phyloP scores from a whole-genome alignment of 192 early-diverging fungal species.

The Gorgonomyces haynaldii region DNA sequence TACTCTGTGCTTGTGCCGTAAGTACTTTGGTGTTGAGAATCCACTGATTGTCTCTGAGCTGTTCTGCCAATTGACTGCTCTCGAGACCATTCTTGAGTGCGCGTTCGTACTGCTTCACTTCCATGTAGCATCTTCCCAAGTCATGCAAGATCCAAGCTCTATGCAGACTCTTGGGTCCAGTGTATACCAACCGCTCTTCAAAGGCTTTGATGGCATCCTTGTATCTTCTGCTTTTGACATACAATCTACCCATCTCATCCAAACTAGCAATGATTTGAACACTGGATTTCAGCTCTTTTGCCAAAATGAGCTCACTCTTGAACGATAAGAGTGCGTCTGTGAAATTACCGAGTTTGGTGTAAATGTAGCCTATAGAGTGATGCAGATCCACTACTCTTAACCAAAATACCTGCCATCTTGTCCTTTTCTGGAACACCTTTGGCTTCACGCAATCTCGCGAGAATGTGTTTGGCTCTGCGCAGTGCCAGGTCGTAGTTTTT shows the following conservation, averaged over 20 bases:
- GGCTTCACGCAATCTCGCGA: neutral
- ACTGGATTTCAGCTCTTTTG: neutral
- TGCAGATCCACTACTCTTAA: constrained; percentile 4
- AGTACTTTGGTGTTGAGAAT: neutral
- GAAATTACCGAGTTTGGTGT: constrained; percentile 2
- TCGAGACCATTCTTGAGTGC: neutral
- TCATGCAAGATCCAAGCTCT: constrained; percentile 3
- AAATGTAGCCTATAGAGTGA: constrained; percentile 1
- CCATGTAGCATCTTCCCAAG: neutral
- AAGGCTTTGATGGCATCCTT: neutral
- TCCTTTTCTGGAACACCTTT: constrained; percentile 2
- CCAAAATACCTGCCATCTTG: neutral
- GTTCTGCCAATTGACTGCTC: neutral
- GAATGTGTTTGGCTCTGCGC: neutral
- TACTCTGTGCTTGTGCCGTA: neutral
- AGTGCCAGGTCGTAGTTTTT: neutral
- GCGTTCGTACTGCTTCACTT: neutral
- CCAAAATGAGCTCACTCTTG: neutral
- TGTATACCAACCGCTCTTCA: neutral
- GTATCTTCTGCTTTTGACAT: neutral
- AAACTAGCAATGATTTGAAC: neutral
- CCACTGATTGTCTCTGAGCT: neutral
- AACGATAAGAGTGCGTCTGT: neutral
- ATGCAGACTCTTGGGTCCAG: neutral
- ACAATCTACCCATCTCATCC: neutral